A percentile compares a stretch with the other conserved stretches of the same genome.
Evolutionary conservation across 345 rosid genomes (phyloP).

Genomic region (Eucalyptus marginata): DNA sequence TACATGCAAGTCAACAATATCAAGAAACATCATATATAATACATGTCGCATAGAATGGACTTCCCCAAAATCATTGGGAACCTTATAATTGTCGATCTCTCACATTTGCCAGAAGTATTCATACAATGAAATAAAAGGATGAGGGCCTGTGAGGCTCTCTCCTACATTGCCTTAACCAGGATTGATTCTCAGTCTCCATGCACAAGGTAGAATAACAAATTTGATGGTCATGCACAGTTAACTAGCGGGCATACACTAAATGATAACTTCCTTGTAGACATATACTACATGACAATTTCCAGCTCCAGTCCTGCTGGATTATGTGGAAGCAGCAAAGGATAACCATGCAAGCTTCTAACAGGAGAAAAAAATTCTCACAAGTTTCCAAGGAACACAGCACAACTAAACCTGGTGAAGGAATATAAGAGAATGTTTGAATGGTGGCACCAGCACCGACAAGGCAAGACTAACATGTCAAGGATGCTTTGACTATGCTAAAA

Average conservation of each 20-base stretch:
- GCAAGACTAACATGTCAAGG: background rate
- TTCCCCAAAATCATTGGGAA: background rate
- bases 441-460: background rate
- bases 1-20: background rate
- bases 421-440: background rate
- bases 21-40: background rate
- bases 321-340: background rate
- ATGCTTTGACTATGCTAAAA: background rate
- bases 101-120: background rate
- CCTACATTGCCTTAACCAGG: background rate
- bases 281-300: background rate
- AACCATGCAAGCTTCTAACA: background rate
- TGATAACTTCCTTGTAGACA: background rate
- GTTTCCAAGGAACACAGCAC: background rate
- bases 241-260: background rate
- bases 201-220: background rate
- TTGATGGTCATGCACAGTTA: background rate
- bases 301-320: background rate
- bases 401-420: background rate
- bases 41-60: background rate
- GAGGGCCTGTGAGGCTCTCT: background rate
- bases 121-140: background rate
- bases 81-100: background rate
- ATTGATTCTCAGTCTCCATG: background rate
- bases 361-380: background rate